These are phyloP conservation scores for Annulohypoxylon maeteangense DNA, from an alignment of 495 filamentous ascomycete species.

Conservation along the genomic window DNA sequence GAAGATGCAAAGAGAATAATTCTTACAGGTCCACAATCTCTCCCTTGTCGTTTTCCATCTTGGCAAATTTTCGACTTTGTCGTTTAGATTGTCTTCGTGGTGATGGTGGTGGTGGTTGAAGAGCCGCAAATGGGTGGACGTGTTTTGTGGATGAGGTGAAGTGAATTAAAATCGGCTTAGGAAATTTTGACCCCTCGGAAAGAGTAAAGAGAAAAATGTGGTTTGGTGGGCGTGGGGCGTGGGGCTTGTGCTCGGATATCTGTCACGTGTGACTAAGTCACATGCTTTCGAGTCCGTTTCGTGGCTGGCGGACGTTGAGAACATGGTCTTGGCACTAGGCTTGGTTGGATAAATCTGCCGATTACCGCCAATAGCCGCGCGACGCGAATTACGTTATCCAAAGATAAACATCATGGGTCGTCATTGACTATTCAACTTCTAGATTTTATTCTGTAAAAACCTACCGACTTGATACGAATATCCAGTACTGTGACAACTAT, in stretches of 20 bases:
- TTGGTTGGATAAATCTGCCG: not conserved
- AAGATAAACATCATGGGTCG: slow-evolving; percentile 10
- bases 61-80: slow-evolving; percentile 59
- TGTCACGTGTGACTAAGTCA: slow-evolving; percentile 36
- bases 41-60: slow-evolving; percentile 98
- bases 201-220: slow-evolving; percentile 33
- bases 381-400: not conserved
- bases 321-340: slow-evolving; percentile 17
- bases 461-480: no score
- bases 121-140: slow-evolving; percentile 26
- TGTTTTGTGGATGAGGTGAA: slow-evolving; percentile 23
- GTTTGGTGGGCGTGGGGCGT: slow-evolving; percentile 39
- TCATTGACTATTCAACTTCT: slow-evolving; percentile 4
- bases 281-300: slow-evolving; percentile 47
- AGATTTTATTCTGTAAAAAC: not conserved
- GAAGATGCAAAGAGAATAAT: not conserved
- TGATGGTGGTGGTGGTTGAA: slow-evolving; percentile 21
- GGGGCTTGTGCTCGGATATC: slow-evolving; percentile 31
- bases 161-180: slow-evolving; percentile 5
- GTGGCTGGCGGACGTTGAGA: no score
- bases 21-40: slow-evolving; percentile 98
- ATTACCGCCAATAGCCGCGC: slow-evolving; percentile 3
- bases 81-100: slow-evolving; percentile 21
- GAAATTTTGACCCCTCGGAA: slow-evolving; percentile 41
- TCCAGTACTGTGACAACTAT: no score